A percentile compares a stretch with the other conserved stretches of the same genome.
Evolutionary conservation across 805 yeast species (phyloP).

Genomic region (Starmerella ratchasimensis): DNA sequence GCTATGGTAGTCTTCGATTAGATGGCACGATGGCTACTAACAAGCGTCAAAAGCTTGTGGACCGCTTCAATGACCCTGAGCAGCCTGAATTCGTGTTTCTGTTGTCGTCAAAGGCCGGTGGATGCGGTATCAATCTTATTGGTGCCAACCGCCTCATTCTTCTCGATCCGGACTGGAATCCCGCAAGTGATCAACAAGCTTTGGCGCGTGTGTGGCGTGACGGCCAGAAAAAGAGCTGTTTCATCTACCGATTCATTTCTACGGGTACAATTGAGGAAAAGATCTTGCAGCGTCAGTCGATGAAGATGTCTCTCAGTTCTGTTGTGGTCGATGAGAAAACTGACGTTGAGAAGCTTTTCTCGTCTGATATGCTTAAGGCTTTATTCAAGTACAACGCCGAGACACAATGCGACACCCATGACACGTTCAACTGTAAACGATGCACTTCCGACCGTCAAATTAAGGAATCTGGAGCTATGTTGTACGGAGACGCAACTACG

Average conservation of each 20-base stretch:
- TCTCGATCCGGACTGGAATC: constrained; percentile 94
- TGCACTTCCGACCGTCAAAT: constrained; percentile 53
- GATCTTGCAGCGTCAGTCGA: constrained; percentile 87
- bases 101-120: constrained; percentile 92
- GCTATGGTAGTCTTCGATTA: constrained; percentile 65
- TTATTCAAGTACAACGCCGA: constrained; percentile 56
- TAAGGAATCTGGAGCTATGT: constrained; percentile 64
- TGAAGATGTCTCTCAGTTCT: constrained; percentile 82
- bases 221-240: constrained; percentile 72
- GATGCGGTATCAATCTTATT: constrained; percentile 92
- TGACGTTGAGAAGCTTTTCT: constrained; percentile 84
- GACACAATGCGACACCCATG: constrained; percentile 82
- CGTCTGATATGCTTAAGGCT: constrained; percentile 63
- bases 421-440: constrained; percentile 75
- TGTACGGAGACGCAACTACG: constrained; percentile 93
- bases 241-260: constrained; percentile 67
- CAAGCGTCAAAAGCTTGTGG: constrained; percentile 87
- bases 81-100: constrained; percentile 78
- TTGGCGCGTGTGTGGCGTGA: constrained; percentile 93
- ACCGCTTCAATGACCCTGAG: constrained; percentile 78
- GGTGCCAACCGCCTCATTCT: constrained; percentile 87
- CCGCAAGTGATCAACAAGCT: constrained; percentile 81
- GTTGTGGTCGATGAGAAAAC: constrained; percentile 95
- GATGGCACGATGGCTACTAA: constrained; percentile 90
- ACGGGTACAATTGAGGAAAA: constrained; percentile 84